Conservation (phyloP, 2,329 filamentous ascomycete species). For the Verticillium albo-atrum region DNA sequence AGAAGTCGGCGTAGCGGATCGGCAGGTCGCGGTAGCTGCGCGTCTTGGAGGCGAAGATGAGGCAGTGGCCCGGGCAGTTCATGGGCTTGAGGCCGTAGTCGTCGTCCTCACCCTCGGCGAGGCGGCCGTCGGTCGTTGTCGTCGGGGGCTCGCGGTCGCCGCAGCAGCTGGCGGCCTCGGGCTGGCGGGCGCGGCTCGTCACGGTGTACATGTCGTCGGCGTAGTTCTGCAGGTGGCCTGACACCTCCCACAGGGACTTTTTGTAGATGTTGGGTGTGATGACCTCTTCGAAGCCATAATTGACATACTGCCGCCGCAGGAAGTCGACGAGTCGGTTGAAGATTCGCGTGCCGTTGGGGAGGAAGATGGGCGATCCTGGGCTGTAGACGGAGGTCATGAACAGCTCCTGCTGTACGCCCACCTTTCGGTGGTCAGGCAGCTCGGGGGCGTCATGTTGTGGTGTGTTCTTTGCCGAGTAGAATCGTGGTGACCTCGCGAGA, state of each 20-base stretch:
- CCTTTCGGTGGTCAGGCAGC: conserved; percentile 53
- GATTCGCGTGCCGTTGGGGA: conserved; percentile 75
- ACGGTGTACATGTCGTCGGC: conserved; percentile 91
- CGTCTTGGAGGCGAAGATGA: conserved; percentile 71
- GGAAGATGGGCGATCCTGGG: conserved; percentile 79
- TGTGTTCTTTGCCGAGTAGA: conserved; percentile 7
- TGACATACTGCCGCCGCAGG: conserved; percentile 75
- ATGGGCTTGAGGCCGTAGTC: conserved; percentile 86
- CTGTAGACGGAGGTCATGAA: conserved; percentile 78
- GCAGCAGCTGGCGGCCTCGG: conserved; percentile 20
- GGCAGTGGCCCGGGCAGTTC: conserved; percentile 88
- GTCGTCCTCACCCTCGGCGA: conserved; percentile 51
- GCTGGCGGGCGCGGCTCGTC: conserved; percentile 39
- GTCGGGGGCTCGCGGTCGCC: conserved; percentile 20
- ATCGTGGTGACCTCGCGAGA: neutral
- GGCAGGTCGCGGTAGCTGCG: conserved; percentile 78
- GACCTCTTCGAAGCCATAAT: conserved; percentile 84
- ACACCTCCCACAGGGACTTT: conserved; percentile 78
- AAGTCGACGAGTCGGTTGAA: conserved; percentile 83
- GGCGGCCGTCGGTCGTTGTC: conserved; percentile 5
- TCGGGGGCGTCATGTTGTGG: conserved; percentile 2
- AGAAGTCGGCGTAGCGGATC: conserved; percentile 82
- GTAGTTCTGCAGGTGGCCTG: conserved; percentile 86
- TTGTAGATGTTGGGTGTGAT: conserved; percentile 91
- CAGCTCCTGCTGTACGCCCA: conserved; percentile 64